These are phyloP conservation scores for Auricularia cornea DNA, from an alignment of 768 basidiomycete species.

Conservation along the genomic window DNA sequence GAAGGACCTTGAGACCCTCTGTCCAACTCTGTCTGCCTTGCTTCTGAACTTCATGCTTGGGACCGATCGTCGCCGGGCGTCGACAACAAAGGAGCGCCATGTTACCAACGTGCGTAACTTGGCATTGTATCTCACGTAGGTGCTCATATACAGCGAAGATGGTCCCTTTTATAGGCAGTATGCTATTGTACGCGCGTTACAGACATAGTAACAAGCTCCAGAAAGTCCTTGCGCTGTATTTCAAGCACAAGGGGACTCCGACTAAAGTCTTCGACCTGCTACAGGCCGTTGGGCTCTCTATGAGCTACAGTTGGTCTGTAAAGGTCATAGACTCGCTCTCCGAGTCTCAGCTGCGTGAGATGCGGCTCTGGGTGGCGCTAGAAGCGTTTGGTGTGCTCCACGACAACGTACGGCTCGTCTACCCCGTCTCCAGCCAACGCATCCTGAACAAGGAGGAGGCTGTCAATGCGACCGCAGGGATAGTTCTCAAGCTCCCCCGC, in stretches of 20 bases:
- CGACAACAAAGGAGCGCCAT: not conserved
- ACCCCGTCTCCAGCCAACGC: not conserved
- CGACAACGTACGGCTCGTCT: not conserved
- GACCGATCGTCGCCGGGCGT: not conserved
- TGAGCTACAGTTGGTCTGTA: not conserved
- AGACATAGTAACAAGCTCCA: not conserved
- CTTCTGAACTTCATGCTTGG: too few relatives aligned
- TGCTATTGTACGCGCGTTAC: not conserved
- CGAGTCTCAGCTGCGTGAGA: not conserved
- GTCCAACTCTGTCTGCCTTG: too few relatives aligned
- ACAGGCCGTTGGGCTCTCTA: not conserved
- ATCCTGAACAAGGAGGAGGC: not conserved
- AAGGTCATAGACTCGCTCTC: not conserved
- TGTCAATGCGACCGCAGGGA: not conserved
- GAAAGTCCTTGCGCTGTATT: not conserved
- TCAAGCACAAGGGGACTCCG: not conserved
- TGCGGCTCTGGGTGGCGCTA: not conserved
- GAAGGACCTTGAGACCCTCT: too few relatives aligned
- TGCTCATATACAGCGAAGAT: not conserved
- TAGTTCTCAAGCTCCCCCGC: not conserved
- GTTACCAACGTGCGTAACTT: not conserved
- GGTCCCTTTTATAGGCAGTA: not conserved
- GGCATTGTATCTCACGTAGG: not conserved
- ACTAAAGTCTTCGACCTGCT: not conserved
- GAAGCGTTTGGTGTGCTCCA: not conserved